phyloP scores from a whole-genome alignment of 306 rosid genomes.

The Trichosanthes cucumerina region DNA sequence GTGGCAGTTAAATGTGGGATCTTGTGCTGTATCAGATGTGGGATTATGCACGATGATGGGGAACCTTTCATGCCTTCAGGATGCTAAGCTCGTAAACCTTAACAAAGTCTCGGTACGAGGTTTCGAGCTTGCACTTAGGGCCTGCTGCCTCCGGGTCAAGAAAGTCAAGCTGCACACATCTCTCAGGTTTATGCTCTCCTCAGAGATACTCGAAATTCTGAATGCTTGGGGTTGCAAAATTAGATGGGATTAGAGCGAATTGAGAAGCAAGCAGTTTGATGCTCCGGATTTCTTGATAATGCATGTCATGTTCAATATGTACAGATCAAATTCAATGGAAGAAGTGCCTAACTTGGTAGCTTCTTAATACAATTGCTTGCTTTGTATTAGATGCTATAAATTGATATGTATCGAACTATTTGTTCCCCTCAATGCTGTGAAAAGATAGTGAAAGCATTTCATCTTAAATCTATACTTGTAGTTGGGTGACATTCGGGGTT shows the following conservation, averaged over 20 bases:
- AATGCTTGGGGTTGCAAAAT: constrained; percentile 42
- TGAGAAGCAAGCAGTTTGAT: not conserved
- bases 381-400: not conserved
- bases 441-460: not conserved
- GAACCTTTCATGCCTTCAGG: constrained; percentile 54
- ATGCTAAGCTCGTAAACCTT: constrained; percentile 46
- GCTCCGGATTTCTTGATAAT: not conserved
- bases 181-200: constrained; percentile 33
- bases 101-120: constrained; percentile 36
- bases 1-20: constrained; percentile 56
- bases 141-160: constrained; percentile 39
- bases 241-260: constrained; percentile 48
- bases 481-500: not conserved
- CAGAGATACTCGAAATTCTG: constrained; percentile 33
- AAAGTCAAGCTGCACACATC: constrained; percentile 43
- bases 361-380: not conserved
- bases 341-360: not conserved
- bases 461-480: not conserved
- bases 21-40: constrained; percentile 42
- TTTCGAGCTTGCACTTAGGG: constrained; percentile 45
- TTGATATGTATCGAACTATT: not conserved
- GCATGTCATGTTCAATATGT: not conserved
- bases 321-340: constrained; percentile 1
- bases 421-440: not conserved
- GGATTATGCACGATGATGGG: constrained; percentile 48